Conservation (phyloP, 352 stramenopile species). For the Plasmopara viticola region DNA sequence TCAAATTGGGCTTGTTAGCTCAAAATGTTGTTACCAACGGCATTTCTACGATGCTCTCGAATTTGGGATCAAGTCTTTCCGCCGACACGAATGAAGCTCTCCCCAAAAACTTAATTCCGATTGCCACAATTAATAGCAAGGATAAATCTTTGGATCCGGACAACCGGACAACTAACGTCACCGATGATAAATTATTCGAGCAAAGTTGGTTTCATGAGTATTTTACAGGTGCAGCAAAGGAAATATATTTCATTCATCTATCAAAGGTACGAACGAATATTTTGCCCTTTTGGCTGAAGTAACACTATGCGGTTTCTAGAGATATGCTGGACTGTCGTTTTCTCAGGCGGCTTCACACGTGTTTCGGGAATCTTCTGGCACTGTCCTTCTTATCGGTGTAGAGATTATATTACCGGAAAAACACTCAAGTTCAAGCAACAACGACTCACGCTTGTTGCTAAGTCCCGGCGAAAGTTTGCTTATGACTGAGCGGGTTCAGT, state of each 20-base stretch:
- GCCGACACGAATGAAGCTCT: slow-evolving; percentile 31
- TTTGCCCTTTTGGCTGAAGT: not conserved
- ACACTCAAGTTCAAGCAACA: slow-evolving; percentile 14
- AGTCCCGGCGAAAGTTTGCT: slow-evolving; percentile 71
- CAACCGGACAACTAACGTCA: slow-evolving; percentile 14
- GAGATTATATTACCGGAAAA: slow-evolving; percentile 63
- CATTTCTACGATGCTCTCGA: slow-evolving; percentile 80
- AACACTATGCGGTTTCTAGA: slow-evolving; percentile 20
- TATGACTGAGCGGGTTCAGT: slow-evolving; percentile 74
- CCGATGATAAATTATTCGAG: slow-evolving; percentile 12
- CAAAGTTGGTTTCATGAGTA: slow-evolving; percentile 66
- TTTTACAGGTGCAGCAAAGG: slow-evolving; percentile 67
- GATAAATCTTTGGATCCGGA: slow-evolving; percentile 24
- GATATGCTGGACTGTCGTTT: slow-evolving; percentile 69
- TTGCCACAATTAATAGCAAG: slow-evolving; percentile 21
- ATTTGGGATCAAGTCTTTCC: slow-evolving; percentile 74
- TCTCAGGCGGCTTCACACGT: slow-evolving; percentile 46
- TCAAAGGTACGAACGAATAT: slow-evolving; percentile 38
- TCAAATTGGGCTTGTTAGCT: slow-evolving; percentile 84
- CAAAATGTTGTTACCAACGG: slow-evolving; percentile 70
- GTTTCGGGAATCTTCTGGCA: slow-evolving; percentile 59
- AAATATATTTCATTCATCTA: slow-evolving; percentile 81
- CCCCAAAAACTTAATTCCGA: slow-evolving; percentile 5
- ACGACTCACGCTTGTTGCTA: slow-evolving; percentile 63
- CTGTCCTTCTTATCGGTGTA: slow-evolving; percentile 71